Evolutionary conservation across 129 eudicot species (phyloP), one percentile per base, ranked within the genome.

Genomic region (Oenanthe sinensis): DNA sequence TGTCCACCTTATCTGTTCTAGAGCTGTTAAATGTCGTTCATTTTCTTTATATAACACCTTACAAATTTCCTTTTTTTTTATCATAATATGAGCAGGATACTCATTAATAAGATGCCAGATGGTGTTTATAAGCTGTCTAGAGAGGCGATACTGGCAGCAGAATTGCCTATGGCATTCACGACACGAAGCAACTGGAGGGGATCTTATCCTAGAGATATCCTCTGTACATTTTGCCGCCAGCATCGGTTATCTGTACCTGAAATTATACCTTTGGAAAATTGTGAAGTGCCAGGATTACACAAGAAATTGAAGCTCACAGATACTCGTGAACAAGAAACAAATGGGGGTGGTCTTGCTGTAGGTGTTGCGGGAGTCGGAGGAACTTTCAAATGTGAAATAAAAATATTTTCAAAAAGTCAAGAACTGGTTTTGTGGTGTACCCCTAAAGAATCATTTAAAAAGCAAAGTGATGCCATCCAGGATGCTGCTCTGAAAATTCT

Each of bases 151-250:
- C 87, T 96, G 81, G 89, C 87, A 78, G 97, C 95, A 12, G 91
- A 92, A 81, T 77, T 96, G 84, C 99, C 99, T 71, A 72, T 46
- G 81, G 84, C 78, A 12, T 92, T 86, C 39, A 88, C 91, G 46
- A 82, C 91, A 28, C 85, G 86, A 81, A 83, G 87, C 85, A 91
- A 88, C 78, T 95, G 99, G 99, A 89, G 91, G 82, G 97, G 99
- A 72, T 76, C 86, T n/a, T 84, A 76, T 52, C 99, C 99, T 69
- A 89, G 97, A 69, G 97, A 96, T 36, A 82, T 90, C 44, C 93
- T 96, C 67, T 86, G 87, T 85, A 82, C 89, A 71, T 89, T 96
- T 72, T 89, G 96, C 78, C 97, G 95, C 71, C 87, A 83, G 81
- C 91, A 95, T 76, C 90, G 81, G 42, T 77, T 95, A 77, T 85